A percentile compares a stretch with the other conserved stretches of the same genome.
Evolutionary conservation across 2,329 filamentous ascomycete species (phyloP).

Genomic region (Aspergillus niger): DNA sequence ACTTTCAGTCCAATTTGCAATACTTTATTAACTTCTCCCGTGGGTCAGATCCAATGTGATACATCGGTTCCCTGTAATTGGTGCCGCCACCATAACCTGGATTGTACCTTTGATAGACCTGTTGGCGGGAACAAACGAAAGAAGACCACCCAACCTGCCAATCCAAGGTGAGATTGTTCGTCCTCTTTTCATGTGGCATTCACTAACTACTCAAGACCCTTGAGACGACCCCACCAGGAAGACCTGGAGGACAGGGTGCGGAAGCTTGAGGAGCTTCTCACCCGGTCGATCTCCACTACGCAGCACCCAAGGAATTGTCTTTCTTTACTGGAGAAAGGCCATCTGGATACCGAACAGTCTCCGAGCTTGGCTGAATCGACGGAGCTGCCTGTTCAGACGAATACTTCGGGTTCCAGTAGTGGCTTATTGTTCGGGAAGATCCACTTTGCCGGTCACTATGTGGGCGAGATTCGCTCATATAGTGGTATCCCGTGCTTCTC

Average conservation of each 20-base stretch:
- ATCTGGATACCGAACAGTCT: neutral
- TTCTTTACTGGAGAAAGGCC: neutral
- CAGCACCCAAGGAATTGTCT: neutral
- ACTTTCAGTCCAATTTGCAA: neutral
- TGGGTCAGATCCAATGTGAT: conserved; percentile 6
- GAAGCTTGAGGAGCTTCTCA: conserved; percentile 2
- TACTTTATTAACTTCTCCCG: neutral
- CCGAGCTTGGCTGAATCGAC: neutral
- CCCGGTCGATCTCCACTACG: conserved; percentile 3
- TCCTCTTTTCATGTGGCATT: neutral
- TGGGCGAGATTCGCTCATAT: neutral
- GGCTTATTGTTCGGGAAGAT: conserved; percentile 7
- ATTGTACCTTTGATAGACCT: conserved; percentile 6
- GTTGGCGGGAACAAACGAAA: conserved; percentile 3
- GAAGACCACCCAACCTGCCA: neutral
- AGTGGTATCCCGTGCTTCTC: conserved; percentile 6
- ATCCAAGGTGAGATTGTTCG: neutral
- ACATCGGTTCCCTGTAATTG: conserved; percentile 2
- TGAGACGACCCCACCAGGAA: neutral
- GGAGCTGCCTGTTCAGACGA: neutral
- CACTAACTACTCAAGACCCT: neutral
- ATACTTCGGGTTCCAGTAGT: neutral
- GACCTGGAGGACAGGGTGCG: conserved; percentile 1
- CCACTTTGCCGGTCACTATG: conserved; percentile 6
- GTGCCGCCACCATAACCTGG: conserved; percentile 8